These are phyloP conservation scores for Pistacia atlantica DNA, from an alignment of 345 rosid species.

Conservation along the genomic window DNA sequence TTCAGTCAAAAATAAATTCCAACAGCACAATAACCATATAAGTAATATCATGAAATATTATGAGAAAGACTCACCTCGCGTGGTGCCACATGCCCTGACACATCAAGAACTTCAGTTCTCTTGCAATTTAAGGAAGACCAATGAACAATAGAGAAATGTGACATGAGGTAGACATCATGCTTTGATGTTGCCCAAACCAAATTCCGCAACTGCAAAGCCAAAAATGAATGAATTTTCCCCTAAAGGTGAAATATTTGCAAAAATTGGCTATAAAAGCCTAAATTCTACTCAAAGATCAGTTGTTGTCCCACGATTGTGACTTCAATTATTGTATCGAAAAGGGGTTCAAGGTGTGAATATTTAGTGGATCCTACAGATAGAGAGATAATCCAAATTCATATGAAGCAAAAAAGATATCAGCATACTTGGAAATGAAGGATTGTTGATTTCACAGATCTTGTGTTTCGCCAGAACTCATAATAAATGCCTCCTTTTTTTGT, in stretches of 20 bases:
- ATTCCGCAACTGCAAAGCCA: constrained; percentile 49
- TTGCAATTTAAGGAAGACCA: constrained; percentile 58
- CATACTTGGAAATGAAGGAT: constrained; percentile 65
- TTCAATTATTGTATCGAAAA: not conserved
- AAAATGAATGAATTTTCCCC: not conserved
- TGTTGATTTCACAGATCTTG: constrained; percentile 62
- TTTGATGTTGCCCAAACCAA: constrained; percentile 65
- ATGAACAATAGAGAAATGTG: constrained; percentile 56
- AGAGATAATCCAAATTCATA: constrained; percentile 4
- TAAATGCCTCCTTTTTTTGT: constrained; percentile 43
- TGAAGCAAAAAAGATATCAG: not conserved
- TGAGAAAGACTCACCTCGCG: constrained; percentile 34
- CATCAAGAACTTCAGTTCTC: constrained; percentile 58
- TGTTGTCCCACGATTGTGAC: not conserved
- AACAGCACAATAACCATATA: not conserved
- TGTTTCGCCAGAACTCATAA: constrained; percentile 54
- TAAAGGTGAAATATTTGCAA: not conserved
- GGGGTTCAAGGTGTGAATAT: not conserved
- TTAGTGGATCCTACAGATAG: not conserved
- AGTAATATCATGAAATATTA: not conserved
- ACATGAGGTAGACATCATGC: constrained; percentile 64
- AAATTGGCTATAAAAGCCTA: not conserved
- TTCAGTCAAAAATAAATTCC: constrained; percentile 3
- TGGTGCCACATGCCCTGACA: constrained; percentile 58
- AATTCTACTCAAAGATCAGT: not conserved